Base-by-base conservation (phyloP, 768 basidiomycete genomes). In the Boletus vermiculosoides region DNA sequence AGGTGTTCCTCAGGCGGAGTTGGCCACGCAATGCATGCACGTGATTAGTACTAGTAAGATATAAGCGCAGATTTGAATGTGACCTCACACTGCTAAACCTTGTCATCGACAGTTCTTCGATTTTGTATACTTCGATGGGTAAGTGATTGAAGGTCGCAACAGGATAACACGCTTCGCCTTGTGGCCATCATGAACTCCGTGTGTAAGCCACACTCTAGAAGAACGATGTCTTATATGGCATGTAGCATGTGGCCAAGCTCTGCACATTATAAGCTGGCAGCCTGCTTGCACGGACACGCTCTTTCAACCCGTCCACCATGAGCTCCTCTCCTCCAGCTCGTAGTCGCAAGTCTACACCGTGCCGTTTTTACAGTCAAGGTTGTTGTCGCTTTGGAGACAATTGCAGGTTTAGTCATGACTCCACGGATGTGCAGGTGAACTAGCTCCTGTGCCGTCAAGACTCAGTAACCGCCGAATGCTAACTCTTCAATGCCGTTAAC, bases 401-500 rank as follows among this genome's bases (percentile, higher is more conserved):
- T 40, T 71, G 70, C 59, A 66, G 20, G 58, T 69, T 55, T n/a
- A 57, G 57, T 20, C 70, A 73, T 30, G 60, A 60, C n/a, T n/a
- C n/a, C 11, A 33, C 5, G 11, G 13, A 34, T 0, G 46, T 56
- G 5, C 66, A 59, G 55, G 59, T 61, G 39, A 58, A 1, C 41
- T 10, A 15, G 0, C 2, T 34, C 11, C 20, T 34, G 13, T 34
- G 1, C 16, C 12, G 23, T 44, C 11, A 0, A 15, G n/a, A n/a
- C n/a, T n/a, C n/a, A n/a, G n/a, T 36, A 37, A n/a, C 36, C 39
- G 22, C 25, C 31, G 4, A 37, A 25, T 5, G 8, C 47, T 54
- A 40, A 60, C 25, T 48, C 11, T 31, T 45, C 8, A 50, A 33
- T 15, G 51, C 15, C 22, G 22, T 18, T 33, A 2, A 8, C 31